Percentiles rank a stretch among this genome's conserved stretches.
These are phyloP conservation scores for Endoconidiophora polonica DNA, from an alignment of 2,329 filamentous ascomycete species.

Conservation along the genomic window DNA sequence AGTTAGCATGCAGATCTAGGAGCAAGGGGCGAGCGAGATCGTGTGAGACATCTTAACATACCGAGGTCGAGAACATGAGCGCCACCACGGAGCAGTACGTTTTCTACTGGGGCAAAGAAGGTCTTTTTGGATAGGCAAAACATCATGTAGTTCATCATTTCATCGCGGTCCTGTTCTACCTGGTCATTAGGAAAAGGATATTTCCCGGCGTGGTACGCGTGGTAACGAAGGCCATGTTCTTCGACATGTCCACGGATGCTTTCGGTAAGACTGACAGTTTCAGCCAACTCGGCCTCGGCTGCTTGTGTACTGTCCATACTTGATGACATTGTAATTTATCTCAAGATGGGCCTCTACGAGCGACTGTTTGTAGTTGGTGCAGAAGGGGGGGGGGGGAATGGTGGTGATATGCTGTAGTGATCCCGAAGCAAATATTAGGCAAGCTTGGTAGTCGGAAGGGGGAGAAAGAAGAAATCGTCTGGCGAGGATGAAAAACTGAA, in stretches of 20 bases:
- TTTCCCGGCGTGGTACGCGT: constrained; percentile 23
- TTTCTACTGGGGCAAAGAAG: constrained; percentile 29
- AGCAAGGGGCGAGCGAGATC: constrained; percentile 28
- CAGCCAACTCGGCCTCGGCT: constrained; percentile 1
- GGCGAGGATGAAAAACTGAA: not conserved
- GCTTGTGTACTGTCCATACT: not conserved
- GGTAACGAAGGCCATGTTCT: constrained; percentile 28
- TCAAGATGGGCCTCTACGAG: not conserved
- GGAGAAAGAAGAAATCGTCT: constrained; percentile 4
- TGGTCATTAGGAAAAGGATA: constrained; percentile 29
- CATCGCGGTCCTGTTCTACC: constrained; percentile 26
- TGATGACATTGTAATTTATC: not conserved
- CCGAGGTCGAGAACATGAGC: constrained; percentile 32
- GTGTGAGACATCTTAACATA: constrained; percentile 16
- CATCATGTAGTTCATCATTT: constrained; percentile 26
- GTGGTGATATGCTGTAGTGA: constrained; percentile 6
- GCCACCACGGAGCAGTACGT: constrained; percentile 21
- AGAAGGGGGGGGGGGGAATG: not conserved
- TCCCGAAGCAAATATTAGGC: not conserved
- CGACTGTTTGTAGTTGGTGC: not conserved
- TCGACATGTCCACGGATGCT: constrained; percentile 28
- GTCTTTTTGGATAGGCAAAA: constrained; percentile 23
- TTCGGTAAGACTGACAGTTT: constrained; percentile 26
- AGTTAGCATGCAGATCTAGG: constrained; percentile 21
- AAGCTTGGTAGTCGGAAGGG: constrained; percentile 5